Evolutionary conservation across 106 monocot species (phyloP).

Genomic region (Triglochin maritima): DNA sequence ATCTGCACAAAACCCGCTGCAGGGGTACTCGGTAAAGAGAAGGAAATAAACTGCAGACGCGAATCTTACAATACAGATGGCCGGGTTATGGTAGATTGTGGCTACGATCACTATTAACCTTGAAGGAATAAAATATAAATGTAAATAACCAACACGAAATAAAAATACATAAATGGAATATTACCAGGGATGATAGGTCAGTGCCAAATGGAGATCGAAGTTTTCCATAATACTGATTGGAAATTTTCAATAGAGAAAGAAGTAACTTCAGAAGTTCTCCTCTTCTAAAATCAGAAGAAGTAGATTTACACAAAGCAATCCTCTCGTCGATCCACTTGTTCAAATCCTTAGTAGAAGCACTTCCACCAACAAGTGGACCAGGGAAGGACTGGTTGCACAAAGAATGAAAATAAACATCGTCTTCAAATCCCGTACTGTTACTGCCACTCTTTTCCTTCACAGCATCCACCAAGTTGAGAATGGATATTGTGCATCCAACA

Average conservation of each 20-base stretch:
- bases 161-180: too few species aligned
- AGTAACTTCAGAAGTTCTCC: slow-evolving; percentile 57
- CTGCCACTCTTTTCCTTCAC: slow-evolving; percentile 19
- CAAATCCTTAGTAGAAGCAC: slow-evolving; percentile 69
- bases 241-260: slow-evolving; percentile 72
- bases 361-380: slow-evolving; percentile 92
- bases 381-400: slow-evolving; percentile 76
- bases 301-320: slow-evolving; percentile 39
- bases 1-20: too few species aligned
- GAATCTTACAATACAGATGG: too few species aligned
- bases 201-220: slow-evolving; percentile 83
- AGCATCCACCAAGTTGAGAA: slow-evolving; percentile 66
- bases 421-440: slow-evolving; percentile 4
- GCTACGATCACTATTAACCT: too few species aligned
- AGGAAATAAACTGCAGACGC: too few species aligned
- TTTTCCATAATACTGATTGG: slow-evolving; percentile 81
- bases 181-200: slow-evolving; percentile 46
- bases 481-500: slow-evolving; percentile 27
- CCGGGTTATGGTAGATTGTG: too few species aligned
- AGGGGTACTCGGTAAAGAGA: too few species aligned
- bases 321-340: slow-evolving; percentile 95
- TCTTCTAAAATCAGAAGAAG: slow-evolving; percentile 37
- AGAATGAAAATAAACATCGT: slow-evolving; percentile 43
- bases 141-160: too few species aligned
- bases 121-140: too few species aligned